A percentile compares a stretch with the other conserved stretches of the same genome.
phyloP scores from a whole-genome alignment of 179 eudicot genomes.

The Pouteria campechiana region DNA sequence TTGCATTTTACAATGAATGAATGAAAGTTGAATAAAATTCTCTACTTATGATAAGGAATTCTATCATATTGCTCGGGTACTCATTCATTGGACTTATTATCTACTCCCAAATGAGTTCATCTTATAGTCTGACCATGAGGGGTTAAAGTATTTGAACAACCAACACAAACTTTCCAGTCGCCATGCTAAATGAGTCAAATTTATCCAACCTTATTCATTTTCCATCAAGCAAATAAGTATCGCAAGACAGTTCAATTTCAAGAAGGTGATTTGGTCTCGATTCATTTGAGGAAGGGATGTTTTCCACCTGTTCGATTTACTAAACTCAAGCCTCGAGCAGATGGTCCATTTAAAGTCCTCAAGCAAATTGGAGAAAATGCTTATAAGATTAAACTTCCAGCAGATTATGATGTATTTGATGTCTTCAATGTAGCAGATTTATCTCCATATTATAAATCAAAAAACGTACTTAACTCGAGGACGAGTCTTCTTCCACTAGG shows the following conservation, averaged over 20 bases:
- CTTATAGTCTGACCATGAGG: no score
- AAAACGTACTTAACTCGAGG: no score
- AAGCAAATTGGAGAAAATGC: neutral
- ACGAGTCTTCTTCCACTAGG: no score
- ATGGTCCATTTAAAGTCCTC: conserved; percentile 6
- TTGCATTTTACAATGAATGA: no score
- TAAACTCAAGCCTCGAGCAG: neutral
- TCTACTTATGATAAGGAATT: no score
- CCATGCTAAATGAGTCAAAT: neutral
- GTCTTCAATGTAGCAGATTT: conserved; percentile 4
- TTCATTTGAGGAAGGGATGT: conserved; percentile 1
- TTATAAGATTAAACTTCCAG: neutral
- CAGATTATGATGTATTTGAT: neutral
- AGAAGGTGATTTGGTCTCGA: conserved; percentile 7
- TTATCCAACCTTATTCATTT: neutral
- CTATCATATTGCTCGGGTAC: no score
- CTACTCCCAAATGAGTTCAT: no score
- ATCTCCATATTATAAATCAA: neutral
- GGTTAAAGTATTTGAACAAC: neutral
- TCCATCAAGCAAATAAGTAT: conserved; percentile 1
- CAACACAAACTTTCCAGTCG: no score
- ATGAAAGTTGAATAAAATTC: no score
- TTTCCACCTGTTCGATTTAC: conserved; percentile 1
- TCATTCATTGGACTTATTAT: no score
- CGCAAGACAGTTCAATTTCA: neutral